These are phyloP conservation scores for Neurospora sp. DNA, from an alignment of 495 filamentous ascomycete species.

Conservation along the genomic window DNA sequence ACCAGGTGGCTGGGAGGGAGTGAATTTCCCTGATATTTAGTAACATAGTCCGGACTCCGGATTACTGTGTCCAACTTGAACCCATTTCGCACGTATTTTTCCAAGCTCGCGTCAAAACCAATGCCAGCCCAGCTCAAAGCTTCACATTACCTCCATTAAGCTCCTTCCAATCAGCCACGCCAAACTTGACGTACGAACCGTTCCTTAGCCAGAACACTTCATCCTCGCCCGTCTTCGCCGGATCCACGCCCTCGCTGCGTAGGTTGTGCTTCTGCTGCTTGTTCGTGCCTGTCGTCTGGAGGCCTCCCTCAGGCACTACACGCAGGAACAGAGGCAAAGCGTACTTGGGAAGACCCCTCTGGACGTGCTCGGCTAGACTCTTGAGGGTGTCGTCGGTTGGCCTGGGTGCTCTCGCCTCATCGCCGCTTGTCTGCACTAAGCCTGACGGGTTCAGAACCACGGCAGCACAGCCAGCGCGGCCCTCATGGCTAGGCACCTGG, in stretches of 20 bases:
- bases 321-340: conserved; percentile 73
- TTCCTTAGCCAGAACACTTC: conserved; percentile 56
- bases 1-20: background rate
- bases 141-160: conserved; percentile 59
- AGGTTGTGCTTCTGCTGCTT: conserved; percentile 76
- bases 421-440: conserved; percentile 18
- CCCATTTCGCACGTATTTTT: background rate
- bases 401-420: conserved; percentile 1
- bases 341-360: conserved; percentile 53
- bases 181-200: conserved; percentile 58
- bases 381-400: conserved; percentile 36
- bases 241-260: conserved; percentile 65
- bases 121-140: conserved; percentile 36
- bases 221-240: conserved; percentile 45
- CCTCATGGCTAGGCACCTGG: conserved; percentile 70
- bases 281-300: conserved; percentile 69
- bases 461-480: conserved; percentile 75
- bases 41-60: background rate
- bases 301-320: conserved; percentile 38
- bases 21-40: background rate
- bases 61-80: background rate
- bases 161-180: conserved; percentile 53
- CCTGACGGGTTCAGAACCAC: conserved; percentile 39
- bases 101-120: background rate
- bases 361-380: conserved; percentile 49